These are phyloP conservation scores for Lolium multiflorum DNA, from an alignment of 176 grass and related monocot species.

Conservation along the genomic window DNA sequence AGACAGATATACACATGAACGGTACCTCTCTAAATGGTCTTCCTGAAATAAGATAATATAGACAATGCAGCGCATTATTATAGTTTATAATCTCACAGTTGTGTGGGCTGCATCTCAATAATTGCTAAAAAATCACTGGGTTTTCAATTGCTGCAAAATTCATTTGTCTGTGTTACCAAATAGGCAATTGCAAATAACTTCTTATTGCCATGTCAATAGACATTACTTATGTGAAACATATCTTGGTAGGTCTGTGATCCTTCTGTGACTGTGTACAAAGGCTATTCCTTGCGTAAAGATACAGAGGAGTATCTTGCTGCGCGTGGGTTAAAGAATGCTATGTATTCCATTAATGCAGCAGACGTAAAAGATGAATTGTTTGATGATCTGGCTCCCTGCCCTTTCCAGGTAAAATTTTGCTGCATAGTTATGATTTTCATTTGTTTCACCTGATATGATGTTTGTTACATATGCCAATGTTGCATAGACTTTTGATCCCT, in stretches of 20 bases:
- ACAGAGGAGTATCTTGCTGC: conserved; percentile 71
- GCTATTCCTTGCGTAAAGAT: conserved; percentile 69
- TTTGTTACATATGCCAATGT: neutral
- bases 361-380: conserved; percentile 76
- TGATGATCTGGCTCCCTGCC: conserved; percentile 69
- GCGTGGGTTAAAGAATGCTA: conserved; percentile 56
- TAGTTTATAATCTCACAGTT: neutral
- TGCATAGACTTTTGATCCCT: neutral
- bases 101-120: neutral
- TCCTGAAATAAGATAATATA: neutral
- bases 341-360: conserved; percentile 65
- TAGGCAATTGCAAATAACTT: neutral
- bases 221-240: conserved; percentile 16
- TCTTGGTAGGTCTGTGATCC: conserved; percentile 65
- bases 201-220: neutral
- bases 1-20: neutral
- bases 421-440: conserved; percentile 1
- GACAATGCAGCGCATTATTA: neutral
- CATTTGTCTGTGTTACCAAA: neutral
- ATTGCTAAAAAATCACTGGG: neutral
- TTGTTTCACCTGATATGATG: conserved; percentile 6
- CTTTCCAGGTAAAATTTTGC: conserved; percentile 64
- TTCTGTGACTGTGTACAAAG: conserved; percentile 82
- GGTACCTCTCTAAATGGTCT: neutral
- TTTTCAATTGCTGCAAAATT: neutral